Evolutionary conservation across 148 eudicot genomes (phyloP).

Genomic region (Salicornia ramosissima): DNA sequence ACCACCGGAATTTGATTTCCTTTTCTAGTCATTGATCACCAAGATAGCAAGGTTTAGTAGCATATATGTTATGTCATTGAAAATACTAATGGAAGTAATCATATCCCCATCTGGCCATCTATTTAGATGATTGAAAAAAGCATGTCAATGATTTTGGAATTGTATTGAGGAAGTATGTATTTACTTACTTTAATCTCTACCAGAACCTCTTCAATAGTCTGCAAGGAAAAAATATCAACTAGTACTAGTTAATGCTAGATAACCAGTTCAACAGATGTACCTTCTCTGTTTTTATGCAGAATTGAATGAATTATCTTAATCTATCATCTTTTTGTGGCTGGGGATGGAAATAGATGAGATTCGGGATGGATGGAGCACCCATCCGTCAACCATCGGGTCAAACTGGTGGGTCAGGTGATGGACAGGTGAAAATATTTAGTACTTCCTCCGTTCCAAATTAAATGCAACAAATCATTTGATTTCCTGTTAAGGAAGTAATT

Average conservation of each 20-base stretch:
- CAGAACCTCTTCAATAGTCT: slow-evolving; percentile 29
- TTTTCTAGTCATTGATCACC: slow-evolving; percentile 16
- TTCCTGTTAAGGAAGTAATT: no score
- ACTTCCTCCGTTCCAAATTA: no score
- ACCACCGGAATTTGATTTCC: slow-evolving; percentile 20
- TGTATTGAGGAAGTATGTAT: background rate
- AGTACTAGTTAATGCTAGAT: background rate
- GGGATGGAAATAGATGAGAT: no score
- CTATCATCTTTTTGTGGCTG: background rate
- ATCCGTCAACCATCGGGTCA: no score
- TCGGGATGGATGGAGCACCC: no score
- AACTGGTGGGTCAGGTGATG: no score
- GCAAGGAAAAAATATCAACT: slow-evolving; percentile 1
- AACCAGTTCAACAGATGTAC: no score
- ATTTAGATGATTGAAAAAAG: no score
- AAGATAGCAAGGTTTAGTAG: background rate
- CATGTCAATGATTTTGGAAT: no score
- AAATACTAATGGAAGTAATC: background rate
- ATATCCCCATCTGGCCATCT: background rate
- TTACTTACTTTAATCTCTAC: slow-evolving; percentile 29
- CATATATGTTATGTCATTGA: background rate
- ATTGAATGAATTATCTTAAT: no score
- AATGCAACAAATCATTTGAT: no score
- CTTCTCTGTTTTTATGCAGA: background rate
- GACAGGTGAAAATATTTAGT: no score